Evolutionary conservation across 805 yeast genomes (phyloP), one percentile per base, ranked within the genome.

Genomic region (Wickerhamomyces bovis): DNA sequence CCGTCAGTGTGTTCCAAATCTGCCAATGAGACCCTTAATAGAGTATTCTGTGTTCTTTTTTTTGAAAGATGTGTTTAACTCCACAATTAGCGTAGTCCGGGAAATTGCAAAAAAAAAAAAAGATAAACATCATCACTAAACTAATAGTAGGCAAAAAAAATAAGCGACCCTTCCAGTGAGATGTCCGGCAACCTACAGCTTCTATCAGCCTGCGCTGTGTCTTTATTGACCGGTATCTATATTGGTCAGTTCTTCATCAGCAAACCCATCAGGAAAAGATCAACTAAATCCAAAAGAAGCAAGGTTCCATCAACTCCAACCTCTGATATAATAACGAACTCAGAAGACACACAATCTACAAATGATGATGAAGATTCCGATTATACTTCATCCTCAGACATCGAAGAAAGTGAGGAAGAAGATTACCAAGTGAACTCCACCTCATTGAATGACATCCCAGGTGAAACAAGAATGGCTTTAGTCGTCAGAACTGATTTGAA

Each of bases 401-500:
- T 64, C 4, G 72, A 67, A 21, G 77, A 70, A 18, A 77, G 72
- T 4, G 75, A 71, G 12, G 83, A 78, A 20, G 78, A 73, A 43
- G 81, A 75, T 23, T 62, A 75, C 26, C 85, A 80, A 44, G 72
- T 84, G 42, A 78, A 85, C 53, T 81, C 89, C 0, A 65, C 70
- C 0, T 65, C 77, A 1, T 66, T 86, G 52, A 84, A 84, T 55
- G 80, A 76, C 16, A 67, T 85, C 3, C 85, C 85, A 1, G 95
- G 94, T 1, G 94, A 85, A 62, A 87, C 84, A 12, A 71, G 85
- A 57, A 85, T 92, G 96, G 89, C 94, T 0, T 70, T 94, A 22
- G 80, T 89, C 3, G 89, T 94, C 5, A 80, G 99, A 50, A 85
- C 83, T 25, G 99, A 94, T 63, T 69, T 94, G 50, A 83, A 80